Evolutionary conservation across 805 yeast species (phyloP).

Genomic region (Starmera caribaea): DNA sequence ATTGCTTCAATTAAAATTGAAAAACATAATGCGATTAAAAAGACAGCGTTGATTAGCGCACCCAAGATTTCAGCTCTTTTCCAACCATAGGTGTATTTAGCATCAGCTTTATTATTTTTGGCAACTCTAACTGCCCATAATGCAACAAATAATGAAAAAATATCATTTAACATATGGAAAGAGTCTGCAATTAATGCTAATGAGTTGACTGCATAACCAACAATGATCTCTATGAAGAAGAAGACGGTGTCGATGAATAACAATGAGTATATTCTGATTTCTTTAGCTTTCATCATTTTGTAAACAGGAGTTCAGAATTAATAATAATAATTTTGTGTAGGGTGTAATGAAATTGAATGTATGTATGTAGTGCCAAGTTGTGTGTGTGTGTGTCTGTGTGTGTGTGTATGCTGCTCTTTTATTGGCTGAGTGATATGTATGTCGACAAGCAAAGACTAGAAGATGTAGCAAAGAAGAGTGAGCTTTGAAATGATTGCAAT

Average conservation of each 20-base stretch:
- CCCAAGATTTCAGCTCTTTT: conserved; percentile 96
- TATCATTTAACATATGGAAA: conserved; percentile 95
- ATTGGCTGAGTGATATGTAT: too few species aligned
- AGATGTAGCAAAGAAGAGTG: too few species aligned
- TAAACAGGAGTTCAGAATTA: too few species aligned
- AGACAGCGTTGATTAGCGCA: conserved; percentile 89
- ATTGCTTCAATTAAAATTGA: conserved; percentile 88
- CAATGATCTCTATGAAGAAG: conserved; percentile 75
- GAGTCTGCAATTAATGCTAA: conserved; percentile 93
- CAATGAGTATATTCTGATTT: conserved; percentile 61
- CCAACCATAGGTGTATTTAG: conserved; percentile 94
- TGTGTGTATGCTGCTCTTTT: too few species aligned
- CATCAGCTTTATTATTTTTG: conserved; percentile 69
- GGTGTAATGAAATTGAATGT: too few species aligned
- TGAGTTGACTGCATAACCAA: conserved; percentile 89
- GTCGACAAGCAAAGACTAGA: too few species aligned
- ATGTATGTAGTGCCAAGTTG: too few species aligned
- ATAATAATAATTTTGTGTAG: too few species aligned
- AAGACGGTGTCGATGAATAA: conserved; percentile 70
- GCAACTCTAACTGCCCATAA: conserved; percentile 95
- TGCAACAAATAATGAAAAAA: conserved; percentile 81
- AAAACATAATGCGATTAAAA: conserved; percentile 83
- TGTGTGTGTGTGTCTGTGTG: too few species aligned
- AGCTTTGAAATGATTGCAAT: too few species aligned
- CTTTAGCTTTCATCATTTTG: conserved; percentile 33